Conservation (phyloP, 495 filamentous ascomycete genomes). For the Podospora appendiculata region DNA sequence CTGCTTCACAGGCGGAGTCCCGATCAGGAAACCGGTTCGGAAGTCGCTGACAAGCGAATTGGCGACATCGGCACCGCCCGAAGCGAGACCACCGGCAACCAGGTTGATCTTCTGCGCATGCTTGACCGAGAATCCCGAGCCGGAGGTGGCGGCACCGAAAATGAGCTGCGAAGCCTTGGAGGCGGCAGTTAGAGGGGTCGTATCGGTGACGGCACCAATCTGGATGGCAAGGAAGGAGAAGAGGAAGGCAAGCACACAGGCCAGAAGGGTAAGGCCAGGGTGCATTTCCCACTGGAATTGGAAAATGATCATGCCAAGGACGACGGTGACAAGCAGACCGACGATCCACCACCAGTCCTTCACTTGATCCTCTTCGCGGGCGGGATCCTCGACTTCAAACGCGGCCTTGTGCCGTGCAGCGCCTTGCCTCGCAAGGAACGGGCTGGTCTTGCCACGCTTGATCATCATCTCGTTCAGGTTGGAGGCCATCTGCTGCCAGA, state of each 20-base stretch:
- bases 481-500: conserved; percentile 38
- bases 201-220: conserved; percentile 54
- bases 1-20: conserved; percentile 54
- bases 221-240: conserved; percentile 65
- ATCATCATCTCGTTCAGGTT: conserved; percentile 31
- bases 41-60: conserved; percentile 51
- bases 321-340: conserved; percentile 43
- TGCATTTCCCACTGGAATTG: conserved; percentile 54
- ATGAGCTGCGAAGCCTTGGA: conserved; percentile 63
- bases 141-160: conserved; percentile 52
- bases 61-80: conserved; percentile 50
- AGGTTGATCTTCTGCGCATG: conserved; percentile 55
- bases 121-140: conserved; percentile 32
- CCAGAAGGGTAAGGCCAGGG: conserved; percentile 52
- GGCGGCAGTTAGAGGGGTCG: conserved; percentile 55
- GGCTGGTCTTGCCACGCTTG: conserved; percentile 34
- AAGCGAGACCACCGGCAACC: conserved; percentile 53
- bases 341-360: conserved; percentile 54
- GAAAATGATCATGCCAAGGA: conserved; percentile 50
- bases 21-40: conserved; percentile 54
- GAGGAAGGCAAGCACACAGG: conserved; percentile 55
- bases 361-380: conserved; percentile 46
- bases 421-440: conserved; percentile 40
- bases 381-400: conserved; percentile 40
- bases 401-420: conserved; percentile 17